Evolutionary conservation across 768 basidiomycete genomes (phyloP).

Genomic region (Calocera viscosa): DNA sequence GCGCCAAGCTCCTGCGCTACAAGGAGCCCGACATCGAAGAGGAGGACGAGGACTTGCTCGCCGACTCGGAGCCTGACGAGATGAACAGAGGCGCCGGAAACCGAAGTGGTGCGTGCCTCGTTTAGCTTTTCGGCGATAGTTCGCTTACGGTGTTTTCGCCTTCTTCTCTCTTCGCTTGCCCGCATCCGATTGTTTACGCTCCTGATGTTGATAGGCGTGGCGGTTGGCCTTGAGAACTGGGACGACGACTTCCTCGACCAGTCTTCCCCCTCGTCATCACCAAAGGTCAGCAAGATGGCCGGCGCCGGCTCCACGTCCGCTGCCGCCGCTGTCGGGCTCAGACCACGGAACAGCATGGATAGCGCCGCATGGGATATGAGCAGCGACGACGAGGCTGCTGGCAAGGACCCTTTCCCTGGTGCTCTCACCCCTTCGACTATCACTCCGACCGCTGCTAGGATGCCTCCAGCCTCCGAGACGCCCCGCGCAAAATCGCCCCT

Average conservation of each 20-base stretch:
- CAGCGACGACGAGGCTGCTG: background rate
- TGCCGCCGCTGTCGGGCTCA: background rate
- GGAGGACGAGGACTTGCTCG: background rate
- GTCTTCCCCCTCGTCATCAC: background rate
- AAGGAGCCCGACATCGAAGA: conserved; percentile 4
- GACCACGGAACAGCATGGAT: background rate
- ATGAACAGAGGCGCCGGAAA: background rate
- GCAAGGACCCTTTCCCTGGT: conserved; percentile 1
- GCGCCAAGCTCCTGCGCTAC: conserved; percentile 8
- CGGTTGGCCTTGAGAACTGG: background rate
- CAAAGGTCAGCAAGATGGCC: background rate
- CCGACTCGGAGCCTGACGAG: background rate
- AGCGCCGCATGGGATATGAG: conserved; percentile 4
- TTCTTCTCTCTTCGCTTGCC: background rate
- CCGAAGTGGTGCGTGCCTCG: background rate
- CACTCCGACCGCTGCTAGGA: background rate
- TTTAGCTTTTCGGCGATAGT: background rate
- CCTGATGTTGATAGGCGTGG: background rate
- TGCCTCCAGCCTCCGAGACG: background rate
- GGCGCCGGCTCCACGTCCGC: background rate
- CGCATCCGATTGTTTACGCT: background rate
- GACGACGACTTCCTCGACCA: conserved; percentile 9
- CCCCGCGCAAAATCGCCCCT: background rate
- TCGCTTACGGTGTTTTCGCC: background rate
- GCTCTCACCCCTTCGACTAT: background rate